Evolutionary conservation across 768 basidiomycete genomes (phyloP).

Genomic region (Suillus lakei): DNA sequence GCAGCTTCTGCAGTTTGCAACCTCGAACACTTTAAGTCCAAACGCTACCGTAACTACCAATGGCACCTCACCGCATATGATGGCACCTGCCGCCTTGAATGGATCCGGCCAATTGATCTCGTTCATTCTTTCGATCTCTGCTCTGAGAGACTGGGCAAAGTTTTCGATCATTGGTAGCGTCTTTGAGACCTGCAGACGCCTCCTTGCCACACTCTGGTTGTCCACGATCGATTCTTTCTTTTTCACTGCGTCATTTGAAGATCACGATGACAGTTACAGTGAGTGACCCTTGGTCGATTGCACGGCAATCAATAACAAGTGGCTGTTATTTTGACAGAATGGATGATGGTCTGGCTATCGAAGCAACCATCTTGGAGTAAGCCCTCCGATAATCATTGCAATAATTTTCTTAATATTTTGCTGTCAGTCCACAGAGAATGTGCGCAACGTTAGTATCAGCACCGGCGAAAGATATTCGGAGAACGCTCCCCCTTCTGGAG

Average conservation of each 20-base stretch:
- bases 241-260: slow-evolving; percentile 64
- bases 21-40: slow-evolving; percentile 15
- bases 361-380: slow-evolving; percentile 62
- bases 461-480: slow-evolving; percentile 45
- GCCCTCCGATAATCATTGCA: slow-evolving; percentile 20
- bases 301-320: background rate
- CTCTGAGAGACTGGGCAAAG: slow-evolving; percentile 66
- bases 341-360: slow-evolving; percentile 76
- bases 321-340: slow-evolving; percentile 45
- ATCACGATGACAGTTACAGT: slow-evolving; percentile 63
- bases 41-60: slow-evolving; percentile 16
- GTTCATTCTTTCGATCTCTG: slow-evolving; percentile 56
- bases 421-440: slow-evolving; percentile 29
- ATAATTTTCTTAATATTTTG: slow-evolving; percentile 1
- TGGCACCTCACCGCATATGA: slow-evolving; percentile 14
- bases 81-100: slow-evolving; percentile 20
- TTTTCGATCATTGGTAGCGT: slow-evolving; percentile 64
- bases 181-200: slow-evolving; percentile 61
- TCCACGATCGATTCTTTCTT: slow-evolving; percentile 56
- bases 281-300: slow-evolving; percentile 24
- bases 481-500: slow-evolving; percentile 29
- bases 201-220: slow-evolving; percentile 46
- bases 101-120: slow-evolving; percentile 30
- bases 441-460: slow-evolving; percentile 57
- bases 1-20: slow-evolving; percentile 30